Evolutionary conservation across 371 early-diverging fungal species (phyloP).

Genomic region (Syncephalastrum racemosum): DNA sequence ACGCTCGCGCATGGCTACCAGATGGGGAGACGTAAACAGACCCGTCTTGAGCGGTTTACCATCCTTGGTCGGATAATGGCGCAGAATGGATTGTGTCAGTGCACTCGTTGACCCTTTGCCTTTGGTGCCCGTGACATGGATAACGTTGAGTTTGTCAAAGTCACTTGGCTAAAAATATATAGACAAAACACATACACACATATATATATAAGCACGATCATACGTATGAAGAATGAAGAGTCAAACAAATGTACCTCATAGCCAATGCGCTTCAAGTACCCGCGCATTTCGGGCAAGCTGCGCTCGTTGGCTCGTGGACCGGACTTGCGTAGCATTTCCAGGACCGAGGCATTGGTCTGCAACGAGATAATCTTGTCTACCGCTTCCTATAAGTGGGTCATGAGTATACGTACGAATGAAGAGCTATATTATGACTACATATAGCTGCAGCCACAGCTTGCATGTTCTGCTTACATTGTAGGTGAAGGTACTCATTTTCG

Average conservation of each 20-base stretch:
- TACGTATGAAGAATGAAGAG: no score
- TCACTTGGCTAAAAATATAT: constrained; percentile 40
- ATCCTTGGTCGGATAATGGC: constrained; percentile 28
- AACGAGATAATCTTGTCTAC: constrained; percentile 74
- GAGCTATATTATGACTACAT: neutral
- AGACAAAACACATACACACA: no score
- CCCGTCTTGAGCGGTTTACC: constrained; percentile 56
- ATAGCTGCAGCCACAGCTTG: neutral
- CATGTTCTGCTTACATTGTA: constrained; percentile 1
- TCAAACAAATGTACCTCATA: constrained; percentile 72
- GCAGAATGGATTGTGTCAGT: constrained; percentile 67
- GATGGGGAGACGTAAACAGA: constrained; percentile 92
- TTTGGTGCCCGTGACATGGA: constrained; percentile 87
- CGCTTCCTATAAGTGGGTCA: constrained; percentile 53
- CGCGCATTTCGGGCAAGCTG: constrained; percentile 73
- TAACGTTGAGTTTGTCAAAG: constrained; percentile 71
- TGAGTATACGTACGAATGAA: neutral
- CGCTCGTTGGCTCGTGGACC: constrained; percentile 69
- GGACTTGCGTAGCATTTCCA: constrained; percentile 71
- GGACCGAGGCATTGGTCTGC: constrained; percentile 80
- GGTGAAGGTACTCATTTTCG: constrained; percentile 2
- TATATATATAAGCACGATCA: no score
- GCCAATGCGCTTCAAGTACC: constrained; percentile 67
- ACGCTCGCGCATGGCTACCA: constrained; percentile 91
- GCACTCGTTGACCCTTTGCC: constrained; percentile 88